Base-by-base conservation (phyloP, 2,329 filamentous ascomycete genomes). In the Gnomoniopsis sp. region DNA sequence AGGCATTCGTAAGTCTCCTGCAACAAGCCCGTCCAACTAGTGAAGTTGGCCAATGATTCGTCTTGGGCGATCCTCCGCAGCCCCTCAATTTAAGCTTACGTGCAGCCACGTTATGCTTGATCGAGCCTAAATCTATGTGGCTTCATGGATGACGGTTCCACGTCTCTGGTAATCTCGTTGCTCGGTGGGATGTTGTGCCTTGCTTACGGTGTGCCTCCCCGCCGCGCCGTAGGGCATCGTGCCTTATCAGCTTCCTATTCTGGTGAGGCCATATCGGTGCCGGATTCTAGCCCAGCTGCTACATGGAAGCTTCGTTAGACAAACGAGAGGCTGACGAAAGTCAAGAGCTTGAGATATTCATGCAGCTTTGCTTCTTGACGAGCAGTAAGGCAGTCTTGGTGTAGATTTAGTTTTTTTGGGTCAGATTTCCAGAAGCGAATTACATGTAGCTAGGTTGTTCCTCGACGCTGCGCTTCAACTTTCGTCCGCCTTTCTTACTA, bases 251-350 rank as follows among this genome's bases (percentile, higher is more conserved):
- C 59, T 59, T 55, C 52, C 56, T 56, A 14, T 56, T 44, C 46
- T 10, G 49, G 54, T 23, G 19, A 50, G 34, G 38, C 41, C 26
- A 60, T 58, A 43, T 30, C 54, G 44, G 44, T 38, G n/a, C n/a
- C 49, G 49, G 49, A 57, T 44, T 51, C 53, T 46, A 46, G 57
- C 52, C 34, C 21, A 11, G 33, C n/a, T 22, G 33, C 10, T 36
- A 8, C 33, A 36, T 8, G 49, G 3, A 6, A 15, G n/a, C n/a
- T n/a, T n/a, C n/a, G n/a, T n/a, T n/a, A n/a, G n/a, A n/a, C n/a
- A n/a, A n/a, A n/a, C n/a, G n/a, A n/a, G n/a, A 50, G 49, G 55
- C 59, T 61, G 59, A 61, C 59, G 55, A 58, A 46, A 14, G 59
- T 51, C 33, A 54, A 53, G 8, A 22, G 23, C 23, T 46, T 21